phyloP scores from a whole-genome alignment of 805 yeast genomes.

The Phaffomyces opuntiae region DNA sequence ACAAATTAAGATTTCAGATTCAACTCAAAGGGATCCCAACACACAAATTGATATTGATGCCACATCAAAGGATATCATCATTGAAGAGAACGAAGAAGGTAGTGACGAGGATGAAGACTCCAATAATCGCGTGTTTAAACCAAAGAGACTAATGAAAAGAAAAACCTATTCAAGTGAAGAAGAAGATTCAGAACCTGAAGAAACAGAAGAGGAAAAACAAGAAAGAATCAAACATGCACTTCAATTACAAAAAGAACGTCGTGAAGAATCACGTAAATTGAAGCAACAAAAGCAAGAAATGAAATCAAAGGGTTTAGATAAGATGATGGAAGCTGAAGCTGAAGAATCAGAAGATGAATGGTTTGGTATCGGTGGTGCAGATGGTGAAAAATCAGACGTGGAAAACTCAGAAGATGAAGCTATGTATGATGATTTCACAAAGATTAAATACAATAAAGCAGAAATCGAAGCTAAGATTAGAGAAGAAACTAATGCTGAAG shows the following conservation, averaged over 20 bases:
- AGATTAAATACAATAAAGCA: slow-evolving; percentile 48
- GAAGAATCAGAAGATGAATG: slow-evolving; percentile 88
- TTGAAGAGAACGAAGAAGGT: slow-evolving; percentile 24
- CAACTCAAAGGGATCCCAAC: neutral
- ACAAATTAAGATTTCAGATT: neutral
- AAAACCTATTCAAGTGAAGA: slow-evolving; percentile 10
- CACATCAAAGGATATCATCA: neutral
- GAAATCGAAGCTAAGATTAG: slow-evolving; percentile 51
- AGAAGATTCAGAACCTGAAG: slow-evolving; percentile 17
- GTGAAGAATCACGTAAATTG: slow-evolving; percentile 17
- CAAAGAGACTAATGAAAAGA: slow-evolving; percentile 8
- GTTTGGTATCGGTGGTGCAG: slow-evolving; percentile 73
- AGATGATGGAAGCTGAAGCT: slow-evolving; percentile 74
- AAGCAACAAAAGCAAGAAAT: slow-evolving; percentile 39
- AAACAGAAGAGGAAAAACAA: slow-evolving; percentile 14
- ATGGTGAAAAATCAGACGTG: slow-evolving; percentile 42
- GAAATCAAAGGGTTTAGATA: slow-evolving; percentile 49
- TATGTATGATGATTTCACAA: slow-evolving; percentile 67
- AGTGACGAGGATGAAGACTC: slow-evolving; percentile 1
- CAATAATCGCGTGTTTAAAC: neutral
- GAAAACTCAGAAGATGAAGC: slow-evolving; percentile 71
- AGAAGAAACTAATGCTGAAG: slow-evolving; percentile 54
- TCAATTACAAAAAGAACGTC: slow-evolving; percentile 17
- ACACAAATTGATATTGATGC: neutral
- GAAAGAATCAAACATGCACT: slow-evolving; percentile 17